Base-by-base conservation (phyloP, 139 green algal genomes). In the Closterium sp. region DNA sequence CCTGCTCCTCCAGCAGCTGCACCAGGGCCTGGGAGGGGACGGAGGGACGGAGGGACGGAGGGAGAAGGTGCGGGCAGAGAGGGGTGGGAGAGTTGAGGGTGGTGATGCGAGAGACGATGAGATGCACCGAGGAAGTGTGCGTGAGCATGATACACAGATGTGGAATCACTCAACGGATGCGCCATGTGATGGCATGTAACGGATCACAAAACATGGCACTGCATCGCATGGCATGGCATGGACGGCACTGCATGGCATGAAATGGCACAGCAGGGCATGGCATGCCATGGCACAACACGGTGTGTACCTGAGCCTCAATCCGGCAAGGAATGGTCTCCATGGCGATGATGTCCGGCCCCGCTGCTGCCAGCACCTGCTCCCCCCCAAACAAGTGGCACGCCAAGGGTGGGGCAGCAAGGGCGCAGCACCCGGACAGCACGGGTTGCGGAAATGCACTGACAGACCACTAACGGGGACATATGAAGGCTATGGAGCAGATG, bases 251-350 rank as follows among this genome's bases (percentile, higher is more conserved):
- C n/a, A n/a, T n/a, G 1, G 17, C 62, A 79, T 79, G 62, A 24
- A 13, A 79, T 79, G 62, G 62, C 62, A 79, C 27, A 13, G 62
- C 62, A 79, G 24, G 62, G 62, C 62, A 79, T 27, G 22, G 34
- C 24, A 42, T 17, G 50, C 9, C 7, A 70, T 70, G 10, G 50
- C 50, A 70, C 21, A 1, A 13, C 62, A 27, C 27, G 22, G 34
- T 34, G 22, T 19, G 31, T 87, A 91, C 91, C 91, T 92, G 22
- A 28, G 31, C 89, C 30, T 95, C 92, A 11, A 89, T 29, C 1
- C 50, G 70, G 87, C 29, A 89, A 6, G 92, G 92, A 9, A 94
- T 91, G 27, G 92, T 95, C 86, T 95, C 93, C 9, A 95, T 31
- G 27, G 93, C 93, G 2, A 94, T 32, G 27, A 94, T n/a, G 42